Conservation (phyloP, 2,329 filamentous ascomycete species). For the Aspergillus sp. region DNA sequence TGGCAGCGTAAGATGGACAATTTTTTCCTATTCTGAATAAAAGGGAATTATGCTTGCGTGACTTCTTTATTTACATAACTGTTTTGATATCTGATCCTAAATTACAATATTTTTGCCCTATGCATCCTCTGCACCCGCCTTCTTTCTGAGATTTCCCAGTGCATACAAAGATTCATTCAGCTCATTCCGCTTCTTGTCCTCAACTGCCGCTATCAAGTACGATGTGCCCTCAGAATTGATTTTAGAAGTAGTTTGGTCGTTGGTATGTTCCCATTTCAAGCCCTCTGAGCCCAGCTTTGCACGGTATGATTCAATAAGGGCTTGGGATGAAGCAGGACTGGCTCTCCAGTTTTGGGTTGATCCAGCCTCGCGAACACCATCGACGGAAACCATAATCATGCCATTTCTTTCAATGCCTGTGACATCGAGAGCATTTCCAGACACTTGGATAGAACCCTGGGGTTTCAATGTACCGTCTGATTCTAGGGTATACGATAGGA, state of each 20-base stretch:
- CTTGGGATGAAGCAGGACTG: conserved; percentile 11
- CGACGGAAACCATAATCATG: conserved; percentile 47
- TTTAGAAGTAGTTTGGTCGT: conserved; percentile 12
- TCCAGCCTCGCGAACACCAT: conserved; percentile 47
- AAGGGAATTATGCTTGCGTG: too few relatives aligned
- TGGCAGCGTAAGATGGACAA: too few relatives aligned
- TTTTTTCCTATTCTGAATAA: too few relatives aligned
- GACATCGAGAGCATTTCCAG: conserved; percentile 64
- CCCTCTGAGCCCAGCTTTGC: conserved; percentile 12
- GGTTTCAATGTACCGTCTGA: conserved; percentile 47
- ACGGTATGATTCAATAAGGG: conserved; percentile 27
- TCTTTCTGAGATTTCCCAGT: conserved; percentile 38
- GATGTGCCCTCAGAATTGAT: conserved; percentile 30
- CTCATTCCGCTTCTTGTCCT: conserved; percentile 26
- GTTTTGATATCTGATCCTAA: too few relatives aligned
- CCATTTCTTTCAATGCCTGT: conserved; percentile 23
- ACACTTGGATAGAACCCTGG: conserved; percentile 49
- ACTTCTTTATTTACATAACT: too few relatives aligned
- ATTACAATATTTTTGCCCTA: conserved; percentile 3
- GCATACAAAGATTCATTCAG: conserved; percentile 34
- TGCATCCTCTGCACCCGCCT: conserved; percentile 18
- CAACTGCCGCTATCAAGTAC: conserved; percentile 15
- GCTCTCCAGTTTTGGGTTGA: conserved; percentile 42
- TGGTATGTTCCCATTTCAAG: conserved; percentile 21
- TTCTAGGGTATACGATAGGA: conserved; percentile 63